A percentile compares a stretch with the other conserved stretches of the same genome.
Evolutionary conservation across 2,329 filamentous ascomycete genomes (phyloP).

Genomic region (Cadophora luteo-olivacea): DNA sequence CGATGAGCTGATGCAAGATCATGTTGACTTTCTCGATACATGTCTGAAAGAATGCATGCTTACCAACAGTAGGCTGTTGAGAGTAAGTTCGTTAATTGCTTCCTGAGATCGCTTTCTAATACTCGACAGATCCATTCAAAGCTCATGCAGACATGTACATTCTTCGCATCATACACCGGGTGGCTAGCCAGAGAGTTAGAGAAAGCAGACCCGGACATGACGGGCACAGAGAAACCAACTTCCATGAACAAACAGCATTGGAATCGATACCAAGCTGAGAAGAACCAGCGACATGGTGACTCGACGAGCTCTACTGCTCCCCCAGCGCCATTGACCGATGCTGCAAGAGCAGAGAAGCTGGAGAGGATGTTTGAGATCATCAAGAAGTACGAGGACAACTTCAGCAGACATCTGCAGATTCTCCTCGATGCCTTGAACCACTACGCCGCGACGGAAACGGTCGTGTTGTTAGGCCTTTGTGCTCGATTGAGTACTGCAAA

Average conservation of each 20-base stretch:
- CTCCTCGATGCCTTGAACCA: slow-evolving; percentile 95
- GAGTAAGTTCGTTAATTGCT: slow-evolving; percentile 59
- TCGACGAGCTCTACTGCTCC: slow-evolving; percentile 31
- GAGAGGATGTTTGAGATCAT: slow-evolving; percentile 78
- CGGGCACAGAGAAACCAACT: slow-evolving; percentile 60
- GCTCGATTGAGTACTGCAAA: slow-evolving; percentile 82
- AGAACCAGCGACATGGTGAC: slow-evolving; percentile 50
- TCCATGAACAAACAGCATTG: slow-evolving; percentile 68
- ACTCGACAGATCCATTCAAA: slow-evolving; percentile 88
- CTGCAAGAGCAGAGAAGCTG: slow-evolving; percentile 44
- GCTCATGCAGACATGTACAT: slow-evolving; percentile 92
- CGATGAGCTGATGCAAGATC: slow-evolving; percentile 98
- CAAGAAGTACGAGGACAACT: slow-evolving; percentile 91
- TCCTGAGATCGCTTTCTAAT: not conserved
- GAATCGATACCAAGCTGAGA: slow-evolving; percentile 60
- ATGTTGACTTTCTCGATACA: slow-evolving; percentile 97
- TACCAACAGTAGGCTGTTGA: slow-evolving; percentile 91
- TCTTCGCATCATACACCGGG: slow-evolving; percentile 90
- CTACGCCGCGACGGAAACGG: slow-evolving; percentile 95
- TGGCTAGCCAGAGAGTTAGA: slow-evolving; percentile 86
- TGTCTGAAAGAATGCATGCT: slow-evolving; percentile 99
- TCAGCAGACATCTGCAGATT: slow-evolving; percentile 90
- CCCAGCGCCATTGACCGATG: slow-evolving; percentile 33
- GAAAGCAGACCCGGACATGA: slow-evolving; percentile 81
- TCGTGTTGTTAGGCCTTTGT: slow-evolving; percentile 88